Evolutionary conservation across 805 yeast species (phyloP), one percentile per base, ranked within the genome.

Genomic region (Martiniozyma abietophila): DNA sequence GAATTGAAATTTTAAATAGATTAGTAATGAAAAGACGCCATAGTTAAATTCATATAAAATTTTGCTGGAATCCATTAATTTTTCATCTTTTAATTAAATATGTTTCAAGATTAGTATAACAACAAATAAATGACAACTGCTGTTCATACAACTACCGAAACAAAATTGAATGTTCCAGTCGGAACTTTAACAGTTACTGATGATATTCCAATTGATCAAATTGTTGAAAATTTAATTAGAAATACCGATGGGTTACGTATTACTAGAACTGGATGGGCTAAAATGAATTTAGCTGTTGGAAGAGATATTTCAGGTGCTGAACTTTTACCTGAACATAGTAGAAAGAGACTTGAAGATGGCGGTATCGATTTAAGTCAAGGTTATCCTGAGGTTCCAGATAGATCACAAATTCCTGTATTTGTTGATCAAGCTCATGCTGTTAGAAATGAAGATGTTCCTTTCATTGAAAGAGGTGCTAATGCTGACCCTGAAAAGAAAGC

Each of bases 401-500:
- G 42, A 31, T 40, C 45, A 2, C 40, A 52, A 27, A 50, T 63
- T 22, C 67, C 69, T 3, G 44, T 51, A 20, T 65, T 47, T 43
- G 43, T 64, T n/a, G 69, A 65, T 38, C 67, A 65, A 30, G 68
- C 67, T 5, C 38, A 36, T 25, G 56, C 48, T 8, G 56, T 60
- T 26, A 57, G 67, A 44, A 46, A 53, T 34, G 46, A 54, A 35
- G 59, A 50, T 19, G 47, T 42, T 25, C 54, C 53, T 14, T 64
- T 54, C 39, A 46, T 46, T 25, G 63, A 57, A 32, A 47, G 61
- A 39, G 63, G 56, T 31, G 43, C 41, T 32, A 41, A 38, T 34
- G 68, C 68, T 12, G 67, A 64, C 37, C 62, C 60, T 7, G 64
- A 54, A 36, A 61, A 62, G 51, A 62, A 58, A 41, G 62, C 67